A percentile compares a stretch with the other conserved stretches of the same genome.
phyloP scores from a whole-genome alignment of 768 basidiomycete genomes.

The Tephrocybe rancida region DNA sequence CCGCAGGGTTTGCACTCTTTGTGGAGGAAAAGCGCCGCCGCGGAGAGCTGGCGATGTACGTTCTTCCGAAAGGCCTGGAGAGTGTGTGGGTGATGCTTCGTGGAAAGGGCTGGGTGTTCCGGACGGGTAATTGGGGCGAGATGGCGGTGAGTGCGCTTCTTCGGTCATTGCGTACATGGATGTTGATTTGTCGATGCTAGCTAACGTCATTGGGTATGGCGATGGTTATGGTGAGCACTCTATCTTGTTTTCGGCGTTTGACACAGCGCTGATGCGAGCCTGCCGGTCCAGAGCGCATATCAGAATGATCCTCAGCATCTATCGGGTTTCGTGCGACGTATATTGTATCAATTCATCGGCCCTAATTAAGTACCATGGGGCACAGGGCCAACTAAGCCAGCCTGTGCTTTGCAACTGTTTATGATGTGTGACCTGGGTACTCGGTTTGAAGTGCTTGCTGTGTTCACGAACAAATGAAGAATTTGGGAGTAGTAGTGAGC shows the following conservation, averaged over 20 bases:
- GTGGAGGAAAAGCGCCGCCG: conserved; percentile 89
- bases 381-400: background rate
- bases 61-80: conserved; percentile 87
- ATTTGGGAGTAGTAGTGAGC: too few relatives aligned
- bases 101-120: conserved; percentile 74
- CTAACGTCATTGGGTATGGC: conserved; percentile 81
- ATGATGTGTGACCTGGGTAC: background rate
- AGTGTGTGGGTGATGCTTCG: conserved; percentile 84
- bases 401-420: background rate
- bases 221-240: conserved; percentile 79
- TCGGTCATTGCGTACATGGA: conserved; percentile 13
- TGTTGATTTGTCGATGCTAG: conserved; percentile 22
- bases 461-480: too few relatives aligned
- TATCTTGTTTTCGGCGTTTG: background rate
- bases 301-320: conserved; percentile 83
- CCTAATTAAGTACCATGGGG: conserved; percentile 56
- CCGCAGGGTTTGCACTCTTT: conserved; percentile 77
- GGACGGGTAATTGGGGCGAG: conserved; percentile 71
- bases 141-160: conserved; percentile 47
- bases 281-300: conserved; percentile 63
- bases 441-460: too few relatives aligned
- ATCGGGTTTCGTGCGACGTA: conserved; percentile 76
- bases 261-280: conserved; percentile 3
- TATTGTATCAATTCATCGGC: conserved; percentile 89
- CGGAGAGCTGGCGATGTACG: conserved; percentile 91